Conservation (phyloP, 2,329 filamentous ascomycete species). For the Plectosphaerella plurivora region DNA sequence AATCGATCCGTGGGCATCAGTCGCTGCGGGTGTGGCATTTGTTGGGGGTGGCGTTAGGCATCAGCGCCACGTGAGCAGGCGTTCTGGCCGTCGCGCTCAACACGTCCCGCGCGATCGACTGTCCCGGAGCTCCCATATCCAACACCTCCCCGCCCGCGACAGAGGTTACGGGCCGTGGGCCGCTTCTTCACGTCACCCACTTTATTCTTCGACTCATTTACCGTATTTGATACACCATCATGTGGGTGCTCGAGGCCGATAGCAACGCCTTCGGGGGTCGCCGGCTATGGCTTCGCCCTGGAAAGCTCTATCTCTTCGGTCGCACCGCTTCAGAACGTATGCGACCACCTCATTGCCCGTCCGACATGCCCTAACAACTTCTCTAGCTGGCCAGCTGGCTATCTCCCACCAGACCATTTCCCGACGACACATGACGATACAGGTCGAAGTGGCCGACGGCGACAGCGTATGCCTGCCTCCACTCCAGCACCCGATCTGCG, state of each 20-base stretch:
- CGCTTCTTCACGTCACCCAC: neutral
- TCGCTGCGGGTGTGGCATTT: neutral
- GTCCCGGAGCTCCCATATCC: no score
- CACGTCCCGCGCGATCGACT: neutral
- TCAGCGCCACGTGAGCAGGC: no score
- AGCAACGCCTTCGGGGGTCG: slow-evolving; percentile 45
- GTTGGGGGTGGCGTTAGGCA: no score
- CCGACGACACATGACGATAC: slow-evolving; percentile 78
- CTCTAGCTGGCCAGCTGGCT: slow-evolving; percentile 57
- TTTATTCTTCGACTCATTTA: neutral
- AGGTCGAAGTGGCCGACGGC: slow-evolving; percentile 60
- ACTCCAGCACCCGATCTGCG: neutral
- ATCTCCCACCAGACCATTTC: slow-evolving; percentile 83
- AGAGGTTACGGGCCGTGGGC: no score
- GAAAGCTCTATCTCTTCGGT: slow-evolving; percentile 81
- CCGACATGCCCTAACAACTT: neutral
- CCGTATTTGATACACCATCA: slow-evolving; percentile 20
- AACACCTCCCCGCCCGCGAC: no score
- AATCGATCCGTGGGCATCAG: no score
- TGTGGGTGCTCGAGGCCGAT: slow-evolving; percentile 63
- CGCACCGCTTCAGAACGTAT: slow-evolving; percentile 65
- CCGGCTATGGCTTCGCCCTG: slow-evolving; percentile 79
- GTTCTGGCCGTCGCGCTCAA: neutral
- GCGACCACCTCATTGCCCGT: slow-evolving; percentile 10
- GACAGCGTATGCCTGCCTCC: slow-evolving; percentile 52